phyloP scores from a whole-genome alignment of 495 filamentous ascomycete genomes.

The Tuber calosporum region DNA sequence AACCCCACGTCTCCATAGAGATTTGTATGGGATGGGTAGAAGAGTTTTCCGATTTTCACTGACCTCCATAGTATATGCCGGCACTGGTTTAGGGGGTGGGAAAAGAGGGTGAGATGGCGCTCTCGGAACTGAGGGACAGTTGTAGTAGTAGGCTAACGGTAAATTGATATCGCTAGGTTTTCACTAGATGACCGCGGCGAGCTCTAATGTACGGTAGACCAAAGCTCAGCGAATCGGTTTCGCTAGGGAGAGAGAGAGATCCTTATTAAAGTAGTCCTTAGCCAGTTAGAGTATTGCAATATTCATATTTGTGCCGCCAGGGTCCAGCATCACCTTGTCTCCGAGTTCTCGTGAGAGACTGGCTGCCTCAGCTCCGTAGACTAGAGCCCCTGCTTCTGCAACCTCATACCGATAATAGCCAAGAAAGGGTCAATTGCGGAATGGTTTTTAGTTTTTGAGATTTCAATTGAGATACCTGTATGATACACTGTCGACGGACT shows the following conservation, averaged over 20 bases:
- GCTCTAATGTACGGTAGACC: neutral
- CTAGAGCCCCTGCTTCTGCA: neutral
- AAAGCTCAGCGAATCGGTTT: neutral
- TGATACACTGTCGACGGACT: neutral
- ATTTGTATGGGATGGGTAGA: no score
- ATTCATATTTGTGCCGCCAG: neutral
- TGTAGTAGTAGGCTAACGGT: neutral
- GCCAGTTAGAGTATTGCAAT: neutral
- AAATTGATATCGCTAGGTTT: constrained; percentile 12
- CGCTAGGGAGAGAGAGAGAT: neutral
- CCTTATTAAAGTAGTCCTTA: neutral
- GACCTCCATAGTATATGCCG: neutral
- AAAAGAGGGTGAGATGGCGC: neutral
- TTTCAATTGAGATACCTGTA: neutral
- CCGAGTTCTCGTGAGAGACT: neutral
- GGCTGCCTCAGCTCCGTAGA: neutral
- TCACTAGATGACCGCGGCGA: constrained; percentile 16
- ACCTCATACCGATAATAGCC: neutral
- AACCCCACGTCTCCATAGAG: no score
- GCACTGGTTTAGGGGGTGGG: neutral
- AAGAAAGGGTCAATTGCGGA: neutral
- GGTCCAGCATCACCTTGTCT: neutral
- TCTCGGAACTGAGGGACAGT: neutral
- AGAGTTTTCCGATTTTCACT: no score
- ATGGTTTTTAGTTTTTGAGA: neutral